These are phyloP conservation scores for Oleoguttula mirabilis DNA, from an alignment of 495 filamentous ascomycete species.

Conservation along the genomic window DNA sequence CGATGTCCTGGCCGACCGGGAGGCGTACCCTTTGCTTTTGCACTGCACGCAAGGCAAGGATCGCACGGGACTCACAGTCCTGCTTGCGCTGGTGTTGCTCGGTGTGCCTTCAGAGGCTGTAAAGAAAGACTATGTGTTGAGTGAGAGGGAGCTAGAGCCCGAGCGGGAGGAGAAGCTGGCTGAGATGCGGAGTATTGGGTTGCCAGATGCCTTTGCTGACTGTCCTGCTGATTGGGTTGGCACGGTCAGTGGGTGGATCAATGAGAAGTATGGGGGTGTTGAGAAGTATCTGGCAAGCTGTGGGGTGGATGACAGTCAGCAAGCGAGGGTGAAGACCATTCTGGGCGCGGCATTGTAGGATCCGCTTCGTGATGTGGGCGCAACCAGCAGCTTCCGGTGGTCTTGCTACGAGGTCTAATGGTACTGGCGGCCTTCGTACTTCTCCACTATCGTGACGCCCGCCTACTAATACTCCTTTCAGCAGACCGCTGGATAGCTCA, in stretches of 20 bases:
- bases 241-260: constrained; percentile 39
- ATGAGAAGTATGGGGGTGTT: constrained; percentile 47
- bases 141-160: constrained; percentile 45
- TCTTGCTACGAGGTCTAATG: too few species aligned
- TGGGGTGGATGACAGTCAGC: constrained; percentile 38
- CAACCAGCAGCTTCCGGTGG: too few species aligned
- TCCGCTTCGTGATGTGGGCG: too few species aligned
- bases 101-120: constrained; percentile 45
- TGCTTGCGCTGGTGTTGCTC: constrained; percentile 49
- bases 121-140: constrained; percentile 51
- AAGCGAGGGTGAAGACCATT: constrained; percentile 17
- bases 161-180: constrained; percentile 50
- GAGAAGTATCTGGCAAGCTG: constrained; percentile 47
- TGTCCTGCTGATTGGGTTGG: constrained; percentile 46
- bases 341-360: too few species aligned
- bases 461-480: too few species aligned
- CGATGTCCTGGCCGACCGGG: constrained; percentile 34
- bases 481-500: too few species aligned
- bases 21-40: constrained; percentile 48
- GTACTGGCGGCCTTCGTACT: too few species aligned
- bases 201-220: constrained; percentile 55
- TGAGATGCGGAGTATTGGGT: constrained; percentile 56
- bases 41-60: constrained; percentile 90
- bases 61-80: constrained; percentile 61
- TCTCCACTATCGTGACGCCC: too few species aligned